A percentile compares a stretch with the other conserved stretches of the same genome.
Conservation (phyloP, 345 rosid species). For the Ceriops decandra region DNA sequence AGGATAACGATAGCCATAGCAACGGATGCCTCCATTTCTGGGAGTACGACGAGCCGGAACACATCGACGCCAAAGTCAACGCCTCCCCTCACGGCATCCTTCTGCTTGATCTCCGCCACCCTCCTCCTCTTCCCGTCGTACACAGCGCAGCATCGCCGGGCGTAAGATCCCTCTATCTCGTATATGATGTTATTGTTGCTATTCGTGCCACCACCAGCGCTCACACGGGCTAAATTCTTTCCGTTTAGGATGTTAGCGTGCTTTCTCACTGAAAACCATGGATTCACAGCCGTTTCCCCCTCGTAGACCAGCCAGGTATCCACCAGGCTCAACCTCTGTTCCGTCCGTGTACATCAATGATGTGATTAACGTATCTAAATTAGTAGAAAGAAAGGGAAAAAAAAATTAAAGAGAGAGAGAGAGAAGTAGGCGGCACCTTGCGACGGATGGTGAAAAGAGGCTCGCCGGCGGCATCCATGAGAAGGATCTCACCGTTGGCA, state of each 20-base stretch:
- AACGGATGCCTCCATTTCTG: slow-evolving; percentile 48
- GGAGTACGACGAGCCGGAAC: slow-evolving; percentile 61
- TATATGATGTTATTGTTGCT: slow-evolving; percentile 28
- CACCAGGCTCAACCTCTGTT: slow-evolving; percentile 61
- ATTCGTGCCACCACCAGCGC: background rate
- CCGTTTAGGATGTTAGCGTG: slow-evolving; percentile 39
- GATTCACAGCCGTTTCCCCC: slow-evolving; percentile 62
- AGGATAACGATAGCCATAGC: slow-evolving; percentile 88
- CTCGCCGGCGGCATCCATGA: slow-evolving; percentile 83
- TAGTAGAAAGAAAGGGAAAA: too few relatives aligned
- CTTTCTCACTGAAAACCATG: slow-evolving; percentile 54
- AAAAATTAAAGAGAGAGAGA: too few relatives aligned
- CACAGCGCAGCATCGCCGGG: slow-evolving; percentile 57
- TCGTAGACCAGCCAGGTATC: slow-evolving; percentile 82
- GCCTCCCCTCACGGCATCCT: slow-evolving; percentile 58
- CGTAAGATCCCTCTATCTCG: slow-evolving; percentile 76
- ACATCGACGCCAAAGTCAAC: slow-evolving; percentile 69
- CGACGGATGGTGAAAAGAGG: slow-evolving; percentile 95
- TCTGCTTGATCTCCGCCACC: slow-evolving; percentile 64
- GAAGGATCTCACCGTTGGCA: slow-evolving; percentile 56
- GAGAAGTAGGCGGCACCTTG: slow-evolving; percentile 43
- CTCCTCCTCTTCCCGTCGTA: slow-evolving; percentile 51
- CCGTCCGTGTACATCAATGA: background rate
- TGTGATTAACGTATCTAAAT: background rate
- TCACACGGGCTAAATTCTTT: slow-evolving; percentile 58